These are phyloP conservation scores for Solanum aculeatissimum DNA, from an alignment of 305 asterid genomes.

Conservation along the genomic window DNA sequence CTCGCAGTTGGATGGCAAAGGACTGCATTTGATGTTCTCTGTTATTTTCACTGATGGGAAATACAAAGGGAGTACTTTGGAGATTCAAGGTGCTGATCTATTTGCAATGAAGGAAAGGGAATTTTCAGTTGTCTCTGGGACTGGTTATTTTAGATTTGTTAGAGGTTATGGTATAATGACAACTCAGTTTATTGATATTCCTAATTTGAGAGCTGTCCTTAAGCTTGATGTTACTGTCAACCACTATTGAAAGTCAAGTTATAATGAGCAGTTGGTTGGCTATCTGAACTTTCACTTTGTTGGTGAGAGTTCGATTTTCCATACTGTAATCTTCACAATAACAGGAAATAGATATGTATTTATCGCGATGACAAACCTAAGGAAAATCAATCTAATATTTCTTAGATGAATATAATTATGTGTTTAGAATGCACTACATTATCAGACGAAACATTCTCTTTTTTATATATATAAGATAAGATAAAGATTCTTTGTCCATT, in stretches of 20 bases:
- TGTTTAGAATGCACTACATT: no score
- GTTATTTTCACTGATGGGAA: conserved; percentile 33
- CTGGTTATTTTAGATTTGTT: conserved; percentile 34
- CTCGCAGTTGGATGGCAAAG: conserved; percentile 42
- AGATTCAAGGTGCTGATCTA: conserved; percentile 36
- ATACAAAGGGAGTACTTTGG: conserved; percentile 35
- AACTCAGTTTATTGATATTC: conserved; percentile 24
- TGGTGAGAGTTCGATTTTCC: no score
- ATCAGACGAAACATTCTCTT: no score
- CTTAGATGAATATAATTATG: no score
- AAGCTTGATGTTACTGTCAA: conserved; percentile 30
- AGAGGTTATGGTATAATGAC: conserved; percentile 42
- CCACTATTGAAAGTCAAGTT: conserved; percentile 4
- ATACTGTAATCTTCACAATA: no score
- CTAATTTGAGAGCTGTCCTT: conserved; percentile 25
- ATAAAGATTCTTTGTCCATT: no score
- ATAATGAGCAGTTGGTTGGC: no score
- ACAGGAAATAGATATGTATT: no score
- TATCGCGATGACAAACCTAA: no score
- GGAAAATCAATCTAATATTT: no score
- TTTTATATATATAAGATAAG: no score
- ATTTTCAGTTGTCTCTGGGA: conserved; percentile 30
- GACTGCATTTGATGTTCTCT: conserved; percentile 26
- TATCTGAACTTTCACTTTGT: no score
- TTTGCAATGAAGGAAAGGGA: conserved; percentile 31